A percentile compares a stretch with the other conserved stretches of the same genome.
Conservation (phyloP, 371 early-diverging fungal species). For the Rhizoclosmatium hyalinum region DNA sequence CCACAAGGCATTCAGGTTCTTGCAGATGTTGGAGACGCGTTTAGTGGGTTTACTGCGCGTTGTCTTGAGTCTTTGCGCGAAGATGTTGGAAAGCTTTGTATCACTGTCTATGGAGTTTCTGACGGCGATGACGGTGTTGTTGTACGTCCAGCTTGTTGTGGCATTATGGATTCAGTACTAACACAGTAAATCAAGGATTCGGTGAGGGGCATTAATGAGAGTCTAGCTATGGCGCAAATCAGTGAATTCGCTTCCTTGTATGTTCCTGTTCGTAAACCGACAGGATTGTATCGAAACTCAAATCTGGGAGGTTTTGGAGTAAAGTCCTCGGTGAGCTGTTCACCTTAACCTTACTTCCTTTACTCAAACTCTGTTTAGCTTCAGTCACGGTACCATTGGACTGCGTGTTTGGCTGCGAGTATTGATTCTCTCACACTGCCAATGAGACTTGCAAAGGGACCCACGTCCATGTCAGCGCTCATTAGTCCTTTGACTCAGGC, state of each 20-base stretch:
- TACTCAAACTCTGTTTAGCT: slow-evolving; percentile 37
- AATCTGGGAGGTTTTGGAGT: slow-evolving; percentile 15
- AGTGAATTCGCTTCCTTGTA: slow-evolving; percentile 61
- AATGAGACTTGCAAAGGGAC: slow-evolving; percentile 43
- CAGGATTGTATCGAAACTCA: slow-evolving; percentile 19
- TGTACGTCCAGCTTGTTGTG: not conserved
- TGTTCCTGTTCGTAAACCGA: slow-evolving; percentile 62
- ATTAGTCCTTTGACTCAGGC: slow-evolving; percentile 6
- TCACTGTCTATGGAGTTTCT: slow-evolving; percentile 68
- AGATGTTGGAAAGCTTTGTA: slow-evolving; percentile 76
- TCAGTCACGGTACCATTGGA: slow-evolving; percentile 66
- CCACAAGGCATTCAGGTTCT: slow-evolving; percentile 82
- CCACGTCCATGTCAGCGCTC: not conserved
- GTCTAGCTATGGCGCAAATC: slow-evolving; percentile 56
- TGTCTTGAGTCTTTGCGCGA: slow-evolving; percentile 73
- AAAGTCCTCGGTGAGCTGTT: slow-evolving; percentile 37
- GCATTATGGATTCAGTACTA: not conserved
- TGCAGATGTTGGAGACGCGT: slow-evolving; percentile 76
- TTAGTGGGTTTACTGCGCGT: slow-evolving; percentile 74
- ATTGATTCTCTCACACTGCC: slow-evolving; percentile 70
- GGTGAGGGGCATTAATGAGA: slow-evolving; percentile 54
- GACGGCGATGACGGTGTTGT: slow-evolving; percentile 21
- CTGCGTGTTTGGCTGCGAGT: slow-evolving; percentile 69
- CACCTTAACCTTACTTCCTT: slow-evolving; percentile 3
- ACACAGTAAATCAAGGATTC: slow-evolving; percentile 31